Conservation (phyloP, 257 asterid genomes). For the Gynochthodes officinalis region DNA sequence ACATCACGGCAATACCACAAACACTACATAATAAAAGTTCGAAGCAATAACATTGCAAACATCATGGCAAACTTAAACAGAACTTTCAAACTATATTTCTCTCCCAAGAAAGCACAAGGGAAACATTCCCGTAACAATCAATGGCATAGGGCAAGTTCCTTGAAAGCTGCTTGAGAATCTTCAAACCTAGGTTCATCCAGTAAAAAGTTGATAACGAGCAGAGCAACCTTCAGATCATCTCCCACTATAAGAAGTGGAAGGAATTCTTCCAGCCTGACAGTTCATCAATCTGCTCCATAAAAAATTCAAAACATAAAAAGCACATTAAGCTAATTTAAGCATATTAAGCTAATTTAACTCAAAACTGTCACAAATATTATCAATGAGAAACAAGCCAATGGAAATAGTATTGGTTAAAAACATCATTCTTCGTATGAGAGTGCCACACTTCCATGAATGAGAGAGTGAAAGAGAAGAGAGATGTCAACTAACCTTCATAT, state of each 20-base stretch:
- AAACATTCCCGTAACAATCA: background rate
- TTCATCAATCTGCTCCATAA: background rate
- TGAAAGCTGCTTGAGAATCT: background rate
- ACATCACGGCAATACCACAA: too few relatives aligned
- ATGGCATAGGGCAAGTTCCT: background rate
- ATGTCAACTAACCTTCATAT: slow-evolving; percentile 23
- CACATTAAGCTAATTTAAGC: background rate
- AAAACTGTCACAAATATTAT: background rate
- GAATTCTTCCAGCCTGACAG: background rate
- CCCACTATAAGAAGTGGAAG: background rate
- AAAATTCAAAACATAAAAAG: background rate
- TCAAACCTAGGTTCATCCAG: slow-evolving; percentile 5
- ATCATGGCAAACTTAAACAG: too few relatives aligned
- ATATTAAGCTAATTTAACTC: background rate
- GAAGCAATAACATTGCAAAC: too few relatives aligned
- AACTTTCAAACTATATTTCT: background rate
- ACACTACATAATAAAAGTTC: too few relatives aligned
- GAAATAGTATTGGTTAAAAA: background rate
- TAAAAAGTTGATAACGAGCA: background rate
- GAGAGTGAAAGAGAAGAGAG: background rate
- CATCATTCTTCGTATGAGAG: too few relatives aligned
- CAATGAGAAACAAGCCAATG: background rate
- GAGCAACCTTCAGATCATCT: background rate
- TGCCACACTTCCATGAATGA: background rate
- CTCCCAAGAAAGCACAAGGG: slow-evolving; percentile 3